A percentile compares a stretch with the other conserved stretches of the same genome.
Conservation (phyloP, 1,284 basidiomycete genomes). For the Polyporus tsugae region DNA sequence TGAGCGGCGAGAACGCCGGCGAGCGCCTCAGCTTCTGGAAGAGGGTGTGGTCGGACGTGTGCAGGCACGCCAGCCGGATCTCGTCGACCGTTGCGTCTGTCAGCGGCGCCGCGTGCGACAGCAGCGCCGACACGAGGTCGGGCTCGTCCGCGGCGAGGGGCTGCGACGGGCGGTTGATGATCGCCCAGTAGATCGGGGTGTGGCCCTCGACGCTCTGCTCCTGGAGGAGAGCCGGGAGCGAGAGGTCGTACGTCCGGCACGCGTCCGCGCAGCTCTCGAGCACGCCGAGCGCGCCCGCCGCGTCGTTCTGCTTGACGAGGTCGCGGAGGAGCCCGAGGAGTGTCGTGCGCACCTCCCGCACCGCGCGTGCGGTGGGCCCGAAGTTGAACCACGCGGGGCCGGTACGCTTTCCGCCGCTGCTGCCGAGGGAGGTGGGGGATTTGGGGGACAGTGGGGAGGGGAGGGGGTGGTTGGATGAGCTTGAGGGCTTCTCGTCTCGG, state of each 20-base stretch:
- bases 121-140: conserved; percentile 59
- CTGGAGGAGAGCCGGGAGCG: conserved; percentile 60
- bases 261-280: conserved; percentile 56
- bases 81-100: conserved; percentile 58
- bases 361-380: conserved; percentile 29
- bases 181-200: conserved; percentile 74
- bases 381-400: conserved; percentile 34
- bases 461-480: conserved; percentile 9
- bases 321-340: conserved; percentile 40
- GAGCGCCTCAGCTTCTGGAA: conserved; percentile 67
- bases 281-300: conserved; percentile 39
- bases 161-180: conserved; percentile 52
- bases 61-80: conserved; percentile 68
- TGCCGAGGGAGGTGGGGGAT: conserved; percentile 12
- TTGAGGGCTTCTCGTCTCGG: conserved; percentile 26
- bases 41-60: conserved; percentile 65
- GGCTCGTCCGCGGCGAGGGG: conserved; percentile 37
- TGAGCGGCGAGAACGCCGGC: conserved; percentile 56
- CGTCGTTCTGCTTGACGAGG: conserved; percentile 41
- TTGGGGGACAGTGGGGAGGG: conserved; percentile 3
- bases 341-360: conserved; percentile 38
- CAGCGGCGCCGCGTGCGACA: conserved; percentile 64
- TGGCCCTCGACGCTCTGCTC: conserved; percentile 69
- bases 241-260: conserved; percentile 49
- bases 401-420: conserved; percentile 20